A percentile compares a stretch with the other conserved stretches of the same genome.
Conservation (phyloP, 257 asterid genomes). For the Hygrophila difformis region DNA sequence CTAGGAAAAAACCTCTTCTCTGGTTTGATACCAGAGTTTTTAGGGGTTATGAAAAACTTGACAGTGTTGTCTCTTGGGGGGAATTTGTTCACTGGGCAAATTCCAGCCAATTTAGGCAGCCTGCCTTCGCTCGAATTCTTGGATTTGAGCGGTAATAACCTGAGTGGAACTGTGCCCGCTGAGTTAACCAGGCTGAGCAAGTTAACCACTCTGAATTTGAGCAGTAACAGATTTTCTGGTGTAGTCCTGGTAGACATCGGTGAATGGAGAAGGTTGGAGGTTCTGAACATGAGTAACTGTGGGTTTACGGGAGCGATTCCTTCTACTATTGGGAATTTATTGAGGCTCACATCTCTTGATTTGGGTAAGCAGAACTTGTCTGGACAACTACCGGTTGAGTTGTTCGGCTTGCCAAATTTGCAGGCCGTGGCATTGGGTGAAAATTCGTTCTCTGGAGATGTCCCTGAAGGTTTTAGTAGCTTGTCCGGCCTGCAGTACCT, state of each 20-base stretch:
- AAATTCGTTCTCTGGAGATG: slow-evolving; percentile 46
- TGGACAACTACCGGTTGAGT: slow-evolving; percentile 67
- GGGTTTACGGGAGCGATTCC: slow-evolving; percentile 62
- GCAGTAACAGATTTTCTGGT: slow-evolving; percentile 48
- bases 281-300: slow-evolving; percentile 64
- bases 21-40: slow-evolving; percentile 49
- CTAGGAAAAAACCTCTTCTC: slow-evolving; percentile 39
- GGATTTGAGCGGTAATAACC: slow-evolving; percentile 53
- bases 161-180: slow-evolving; percentile 46
- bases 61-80: slow-evolving; percentile 43
- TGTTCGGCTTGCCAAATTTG: slow-evolving; percentile 66
- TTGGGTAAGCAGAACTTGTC: slow-evolving; percentile 68
- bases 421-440: slow-evolving; percentile 52
- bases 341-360: slow-evolving; percentile 55
- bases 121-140: slow-evolving; percentile 33
- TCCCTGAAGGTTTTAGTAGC: slow-evolving; percentile 90
- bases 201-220: slow-evolving; percentile 53
- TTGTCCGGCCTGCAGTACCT: slow-evolving; percentile 51
- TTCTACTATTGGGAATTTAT: slow-evolving; percentile 42
- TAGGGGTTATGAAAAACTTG: slow-evolving; percentile 37
- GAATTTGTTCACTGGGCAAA: slow-evolving; percentile 38
- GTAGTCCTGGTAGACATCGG: slow-evolving; percentile 35
- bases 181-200: slow-evolving; percentile 50
- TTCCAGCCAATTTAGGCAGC: slow-evolving; percentile 43
- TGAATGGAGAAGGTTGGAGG: slow-evolving; percentile 36